These are phyloP conservation scores for Strigomonas culicis DNA, from an alignment of 208 protist genomes.

Conservation along the genomic window DNA sequence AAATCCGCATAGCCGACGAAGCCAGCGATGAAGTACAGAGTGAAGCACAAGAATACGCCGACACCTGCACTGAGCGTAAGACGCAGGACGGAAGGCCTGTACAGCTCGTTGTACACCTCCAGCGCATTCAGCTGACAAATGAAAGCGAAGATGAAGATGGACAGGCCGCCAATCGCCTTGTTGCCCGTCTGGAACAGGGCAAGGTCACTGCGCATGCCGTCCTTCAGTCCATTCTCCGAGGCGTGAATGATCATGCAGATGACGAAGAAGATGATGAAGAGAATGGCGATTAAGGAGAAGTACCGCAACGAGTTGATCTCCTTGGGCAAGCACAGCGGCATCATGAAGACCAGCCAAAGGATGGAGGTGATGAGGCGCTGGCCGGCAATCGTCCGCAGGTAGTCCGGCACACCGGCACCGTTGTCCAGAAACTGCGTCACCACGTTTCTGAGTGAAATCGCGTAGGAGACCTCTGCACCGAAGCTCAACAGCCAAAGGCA, in stretches of 20 bases:
- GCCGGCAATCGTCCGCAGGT: slow-evolving; percentile 11
- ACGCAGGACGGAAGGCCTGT: slow-evolving; percentile 39
- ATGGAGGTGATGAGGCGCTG: slow-evolving; percentile 34
- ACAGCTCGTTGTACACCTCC: slow-evolving; percentile 60
- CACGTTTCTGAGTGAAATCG: slow-evolving; percentile 44
- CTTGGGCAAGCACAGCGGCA: slow-evolving; percentile 58
- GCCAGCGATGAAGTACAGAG: slow-evolving; percentile 47
- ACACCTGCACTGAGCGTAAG: slow-evolving; percentile 35
- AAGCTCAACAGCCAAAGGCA: slow-evolving; percentile 54
- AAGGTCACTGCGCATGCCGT: slow-evolving; percentile 19
- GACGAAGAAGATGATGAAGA: slow-evolving; percentile 55
- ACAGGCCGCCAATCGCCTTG: slow-evolving; percentile 29
- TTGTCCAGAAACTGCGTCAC: slow-evolving; percentile 29
- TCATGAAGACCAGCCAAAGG: slow-evolving; percentile 54
- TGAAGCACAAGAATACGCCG: slow-evolving; percentile 46
- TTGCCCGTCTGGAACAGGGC: slow-evolving; percentile 41
- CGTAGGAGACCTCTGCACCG: slow-evolving; percentile 53
- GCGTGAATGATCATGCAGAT: slow-evolving; percentile 51
- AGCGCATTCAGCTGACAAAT: slow-evolving; percentile 56
- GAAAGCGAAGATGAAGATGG: slow-evolving; percentile 61
- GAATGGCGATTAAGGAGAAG: slow-evolving; percentile 39
- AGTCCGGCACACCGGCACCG: slow-evolving; percentile 10
- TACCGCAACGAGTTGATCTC: slow-evolving; percentile 68
- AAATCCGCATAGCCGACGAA: slow-evolving; percentile 80
- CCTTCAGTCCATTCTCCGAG: slow-evolving; percentile 22